phyloP scores from a whole-genome alignment of 2,329 filamentous ascomycete species.

The Penicillium sp. region DNA sequence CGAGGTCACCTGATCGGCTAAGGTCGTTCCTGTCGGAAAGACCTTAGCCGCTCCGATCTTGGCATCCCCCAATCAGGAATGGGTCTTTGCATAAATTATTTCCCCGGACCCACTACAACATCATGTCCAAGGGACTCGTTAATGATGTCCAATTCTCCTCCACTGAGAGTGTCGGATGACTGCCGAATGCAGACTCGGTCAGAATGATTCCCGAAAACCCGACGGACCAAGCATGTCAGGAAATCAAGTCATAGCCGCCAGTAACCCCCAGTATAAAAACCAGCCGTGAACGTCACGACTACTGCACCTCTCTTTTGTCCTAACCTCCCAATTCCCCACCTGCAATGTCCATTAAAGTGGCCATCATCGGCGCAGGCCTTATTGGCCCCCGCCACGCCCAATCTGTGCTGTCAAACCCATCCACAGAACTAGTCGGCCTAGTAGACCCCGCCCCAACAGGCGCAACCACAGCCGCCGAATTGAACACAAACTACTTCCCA shows the following conservation, averaged over 20 bases:
- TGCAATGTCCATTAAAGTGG: constrained; percentile 35
- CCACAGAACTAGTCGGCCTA: constrained; percentile 45
- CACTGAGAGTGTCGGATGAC: background rate
- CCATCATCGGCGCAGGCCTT: constrained; percentile 50
- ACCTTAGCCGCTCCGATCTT: background rate
- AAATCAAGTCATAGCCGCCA: background rate
- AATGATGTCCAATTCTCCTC: background rate
- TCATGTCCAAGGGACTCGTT: background rate
- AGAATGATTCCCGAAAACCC: background rate
- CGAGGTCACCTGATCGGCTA: background rate
- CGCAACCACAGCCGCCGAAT: constrained; percentile 32
- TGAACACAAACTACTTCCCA: constrained; percentile 41
- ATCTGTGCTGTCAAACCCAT: constrained; percentile 41
- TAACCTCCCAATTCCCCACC: background rate
- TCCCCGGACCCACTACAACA: background rate
- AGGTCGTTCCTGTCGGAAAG: background rate
- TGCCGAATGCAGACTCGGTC: background rate
- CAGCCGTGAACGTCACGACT: background rate
- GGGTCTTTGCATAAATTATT: background rate
- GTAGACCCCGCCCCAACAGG: constrained; percentile 49
- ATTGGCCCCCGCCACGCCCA: constrained; percentile 54
- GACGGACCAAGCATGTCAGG: background rate
- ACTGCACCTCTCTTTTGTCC: background rate
- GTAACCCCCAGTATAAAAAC: background rate
- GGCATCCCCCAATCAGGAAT: background rate